Conservation (phyloP, 495 filamentous ascomycete species). For the Margaritispora aquatica region DNA sequence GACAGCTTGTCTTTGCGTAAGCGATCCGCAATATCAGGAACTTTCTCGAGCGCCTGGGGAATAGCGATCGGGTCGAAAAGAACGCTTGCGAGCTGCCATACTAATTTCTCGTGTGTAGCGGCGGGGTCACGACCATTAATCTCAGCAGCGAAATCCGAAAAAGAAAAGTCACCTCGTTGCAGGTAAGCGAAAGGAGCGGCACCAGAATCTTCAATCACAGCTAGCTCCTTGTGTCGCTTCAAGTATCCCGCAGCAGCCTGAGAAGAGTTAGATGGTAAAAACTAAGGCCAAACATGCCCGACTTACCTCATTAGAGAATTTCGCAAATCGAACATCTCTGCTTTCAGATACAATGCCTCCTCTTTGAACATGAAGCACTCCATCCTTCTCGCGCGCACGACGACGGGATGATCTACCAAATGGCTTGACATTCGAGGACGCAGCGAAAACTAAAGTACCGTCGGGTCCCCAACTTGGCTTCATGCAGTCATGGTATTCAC, state of each 20-base stretch:
- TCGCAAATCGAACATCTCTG: constrained; percentile 48
- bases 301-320: constrained; percentile 43
- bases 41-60: constrained; percentile 38
- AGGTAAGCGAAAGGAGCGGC: constrained; percentile 41
- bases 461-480: constrained; percentile 76
- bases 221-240: constrained; percentile 33
- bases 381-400: constrained; percentile 31
- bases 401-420: constrained; percentile 25
- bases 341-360: constrained; percentile 34
- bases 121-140: constrained; percentile 21
- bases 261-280: constrained; percentile 14
- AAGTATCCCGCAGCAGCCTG: constrained; percentile 28
- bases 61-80: constrained; percentile 71
- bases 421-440: constrained; percentile 16
- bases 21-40: constrained; percentile 26
- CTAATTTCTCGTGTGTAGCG: constrained; percentile 47
- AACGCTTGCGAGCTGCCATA: constrained; percentile 75
- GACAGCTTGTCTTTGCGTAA: constrained; percentile 48
- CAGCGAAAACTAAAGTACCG: constrained; percentile 62
- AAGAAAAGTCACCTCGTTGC: constrained; percentile 26
- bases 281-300: not conserved
- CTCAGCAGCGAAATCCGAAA: constrained; percentile 30
- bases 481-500: constrained; percentile 55
- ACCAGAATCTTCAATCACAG: constrained; percentile 27
- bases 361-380: constrained; percentile 28